A percentile compares a stretch with the other conserved stretches of the same genome.
These are phyloP conservation scores for Trapa incisa DNA, from an alignment of 345 rosid genomes.

Conservation along the genomic window DNA sequence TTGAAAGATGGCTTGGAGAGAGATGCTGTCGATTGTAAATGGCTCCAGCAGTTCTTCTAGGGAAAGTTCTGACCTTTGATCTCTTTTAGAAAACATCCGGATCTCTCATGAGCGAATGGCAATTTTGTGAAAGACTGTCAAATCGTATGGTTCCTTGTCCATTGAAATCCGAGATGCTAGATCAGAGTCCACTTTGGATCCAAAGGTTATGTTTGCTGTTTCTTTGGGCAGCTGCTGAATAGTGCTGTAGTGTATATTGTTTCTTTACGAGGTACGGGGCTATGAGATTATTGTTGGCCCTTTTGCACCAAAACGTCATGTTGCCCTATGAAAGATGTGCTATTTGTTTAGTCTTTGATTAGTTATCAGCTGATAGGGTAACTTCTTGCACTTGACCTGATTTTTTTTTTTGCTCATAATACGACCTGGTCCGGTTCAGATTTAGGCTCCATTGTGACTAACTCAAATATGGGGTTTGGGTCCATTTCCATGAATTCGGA, in stretches of 20 bases:
- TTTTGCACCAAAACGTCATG: too few species aligned
- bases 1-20: slow-evolving; percentile 58
- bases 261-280: too few species aligned
- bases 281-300: too few species aligned
- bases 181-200: background rate
- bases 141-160: background rate
- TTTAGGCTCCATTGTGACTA: too few species aligned
- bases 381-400: too few species aligned
- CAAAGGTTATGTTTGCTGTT: background rate
- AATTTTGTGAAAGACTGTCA: background rate
- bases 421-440: too few species aligned
- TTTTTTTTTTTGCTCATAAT: too few species aligned
- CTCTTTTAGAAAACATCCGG: background rate
- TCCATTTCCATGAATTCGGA: too few species aligned
- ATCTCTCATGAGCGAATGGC: background rate
- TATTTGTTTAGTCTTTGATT: too few species aligned
- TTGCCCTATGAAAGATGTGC: too few species aligned
- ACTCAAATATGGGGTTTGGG: too few species aligned
- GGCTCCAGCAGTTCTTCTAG: slow-evolving; percentile 74
- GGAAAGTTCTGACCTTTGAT: background rate
- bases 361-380: too few species aligned
- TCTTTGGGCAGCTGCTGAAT: background rate
- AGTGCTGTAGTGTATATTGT: background rate
- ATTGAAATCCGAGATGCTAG: background rate
- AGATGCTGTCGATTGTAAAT: slow-evolving; percentile 42